Conservation (phyloP, 2,329 filamentous ascomycete genomes). For the Domatiomyces globalis region DNA sequence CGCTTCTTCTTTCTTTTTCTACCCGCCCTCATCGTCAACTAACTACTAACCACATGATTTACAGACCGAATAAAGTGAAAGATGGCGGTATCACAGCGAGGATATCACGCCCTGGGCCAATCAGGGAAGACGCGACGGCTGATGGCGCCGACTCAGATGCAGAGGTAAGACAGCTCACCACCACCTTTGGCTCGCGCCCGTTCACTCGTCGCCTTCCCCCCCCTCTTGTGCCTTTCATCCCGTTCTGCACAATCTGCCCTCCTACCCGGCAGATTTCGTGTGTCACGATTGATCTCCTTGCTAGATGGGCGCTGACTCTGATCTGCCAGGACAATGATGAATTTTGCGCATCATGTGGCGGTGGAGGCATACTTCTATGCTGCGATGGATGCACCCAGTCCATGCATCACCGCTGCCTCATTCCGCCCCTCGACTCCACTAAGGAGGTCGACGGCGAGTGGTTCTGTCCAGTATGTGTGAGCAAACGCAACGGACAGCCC, state of each 20-base stretch:
- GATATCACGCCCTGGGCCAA: conserved; percentile 18
- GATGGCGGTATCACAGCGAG: conserved; percentile 17
- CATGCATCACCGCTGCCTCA: conserved; percentile 79
- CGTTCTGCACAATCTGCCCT: not conserved
- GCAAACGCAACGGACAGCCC: conserved; percentile 27
- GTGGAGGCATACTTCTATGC: conserved; percentile 72
- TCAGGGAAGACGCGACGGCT: conserved; percentile 10
- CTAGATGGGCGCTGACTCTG: conserved; percentile 5
- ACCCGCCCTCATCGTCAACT: not conserved
- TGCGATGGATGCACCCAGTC: conserved; percentile 85
- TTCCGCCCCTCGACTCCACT: conserved; percentile 57
- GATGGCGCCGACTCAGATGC: conserved; percentile 24
- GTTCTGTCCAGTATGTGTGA: conserved; percentile 64
- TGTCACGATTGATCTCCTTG: not conserved
- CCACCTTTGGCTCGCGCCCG: not conserved
- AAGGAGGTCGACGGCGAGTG: conserved; percentile 57
- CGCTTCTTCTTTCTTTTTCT: not conserved
- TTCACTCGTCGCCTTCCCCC: conserved; percentile 5
- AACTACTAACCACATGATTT: conserved; percentile 2
- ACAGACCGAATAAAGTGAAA: conserved; percentile 18
- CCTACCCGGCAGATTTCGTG: not conserved
- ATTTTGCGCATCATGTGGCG: conserved; percentile 73
- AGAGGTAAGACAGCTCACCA: conserved; percentile 33
- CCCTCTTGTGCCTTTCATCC: not conserved
- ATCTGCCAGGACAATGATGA: conserved; percentile 61